These are phyloP conservation scores for Haberlea rhodopensis DNA, from an alignment of 257 asterid species.

Conservation along the genomic window DNA sequence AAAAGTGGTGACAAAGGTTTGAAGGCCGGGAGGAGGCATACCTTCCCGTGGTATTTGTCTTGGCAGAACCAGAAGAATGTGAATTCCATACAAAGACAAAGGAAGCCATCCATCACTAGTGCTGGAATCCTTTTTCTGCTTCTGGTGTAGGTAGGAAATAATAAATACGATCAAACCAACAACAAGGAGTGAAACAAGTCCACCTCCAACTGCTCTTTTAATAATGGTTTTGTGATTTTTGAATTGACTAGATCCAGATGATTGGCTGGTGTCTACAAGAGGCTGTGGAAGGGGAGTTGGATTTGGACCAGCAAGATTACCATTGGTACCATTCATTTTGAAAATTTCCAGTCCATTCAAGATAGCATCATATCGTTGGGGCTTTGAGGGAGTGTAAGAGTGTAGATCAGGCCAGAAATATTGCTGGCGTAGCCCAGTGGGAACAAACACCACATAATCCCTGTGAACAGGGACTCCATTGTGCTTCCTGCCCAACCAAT, in stretches of 20 bases:
- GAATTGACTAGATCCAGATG: not conserved
- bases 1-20: constrained; percentile 38
- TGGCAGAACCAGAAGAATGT: constrained; percentile 31
- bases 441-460: constrained; percentile 30
- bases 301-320: constrained; percentile 30
- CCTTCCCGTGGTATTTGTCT: constrained; percentile 31
- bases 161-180: constrained; percentile 22
- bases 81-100: constrained; percentile 29
- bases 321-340: constrained; percentile 19
- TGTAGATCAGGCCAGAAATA: constrained; percentile 30
- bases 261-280: not conserved
- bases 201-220: constrained; percentile 31
- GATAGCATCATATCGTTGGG: constrained; percentile 25
- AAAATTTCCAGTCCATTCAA: constrained; percentile 28
- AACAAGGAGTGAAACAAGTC: constrained; percentile 13
- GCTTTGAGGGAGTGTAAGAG: constrained; percentile 17
- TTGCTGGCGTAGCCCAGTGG: constrained; percentile 26
- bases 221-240: constrained; percentile 10
- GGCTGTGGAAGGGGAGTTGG: constrained; percentile 22
- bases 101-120: constrained; percentile 33
- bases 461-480: constrained; percentile 26
- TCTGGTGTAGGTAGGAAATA: constrained; percentile 14
- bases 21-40: constrained; percentile 26
- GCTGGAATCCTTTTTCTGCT: constrained; percentile 22
- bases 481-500: constrained; percentile 43